Base-by-base conservation (phyloP, 2,329 filamentous ascomycete species). In the Arthrobotrys megalospora region DNA sequence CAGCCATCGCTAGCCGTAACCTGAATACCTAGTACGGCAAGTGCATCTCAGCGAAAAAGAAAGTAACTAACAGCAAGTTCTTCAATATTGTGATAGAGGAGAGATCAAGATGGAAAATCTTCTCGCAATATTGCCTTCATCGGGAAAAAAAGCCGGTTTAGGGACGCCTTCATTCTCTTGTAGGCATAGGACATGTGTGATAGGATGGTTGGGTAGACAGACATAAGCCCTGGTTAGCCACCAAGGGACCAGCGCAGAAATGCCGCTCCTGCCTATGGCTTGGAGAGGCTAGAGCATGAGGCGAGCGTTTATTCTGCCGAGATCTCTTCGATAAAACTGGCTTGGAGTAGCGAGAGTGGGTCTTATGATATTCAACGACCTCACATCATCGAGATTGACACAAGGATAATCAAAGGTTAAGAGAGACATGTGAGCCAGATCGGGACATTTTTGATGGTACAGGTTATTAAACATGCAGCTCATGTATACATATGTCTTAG, bases 91-190 rank as follows among this genome's bases (percentile, higher is more conserved):
- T 60, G 55, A 60, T 41, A 60, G 12, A 43, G n/a, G 24, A 21
- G 32, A 28, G 8, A 41, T 60, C 36, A 41, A n/a, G 34, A 65
- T 36, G 8, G 19, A 58, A 45, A 63, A 45, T 45, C 1, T 43
- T 76, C 71, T 76, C 71, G 16, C 19, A 16, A 8, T 43, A 76
- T 68, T 69, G 47, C 32, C 71, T 64, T n/a, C 14, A 76, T 76
- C 28, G 50, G 71, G 71, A 45, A 48, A 53, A 53, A 41, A 53
- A 50, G 7, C 53, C 24, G 45, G 16, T 69, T 69, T 62, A 52
- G 53, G 64, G 36, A 32, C 41, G 34, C 32, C 36, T 36, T 24
- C 28, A 45, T 41, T 21, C 45, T 32, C 16, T 41, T 47, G 36
- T 47, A 47, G 36, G 45, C 47, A 53, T 43, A 63, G 63, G 19